Evolutionary conservation across 352 stramenopile species (phyloP), one percentile per base, ranked within the genome.

Genomic region (Globisporangium canariense): DNA sequence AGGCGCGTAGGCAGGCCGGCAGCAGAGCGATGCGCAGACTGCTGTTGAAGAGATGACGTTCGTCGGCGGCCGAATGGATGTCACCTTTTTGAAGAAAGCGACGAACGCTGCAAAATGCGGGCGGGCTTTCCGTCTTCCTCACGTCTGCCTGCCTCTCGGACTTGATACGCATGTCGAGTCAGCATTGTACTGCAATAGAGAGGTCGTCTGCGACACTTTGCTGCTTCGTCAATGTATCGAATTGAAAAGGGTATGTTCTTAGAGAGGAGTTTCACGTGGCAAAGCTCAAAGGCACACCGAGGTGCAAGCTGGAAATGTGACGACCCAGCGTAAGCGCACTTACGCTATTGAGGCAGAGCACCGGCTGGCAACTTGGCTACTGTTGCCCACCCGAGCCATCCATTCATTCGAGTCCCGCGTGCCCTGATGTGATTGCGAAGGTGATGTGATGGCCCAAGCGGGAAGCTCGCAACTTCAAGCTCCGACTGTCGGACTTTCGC

Each of bases 251-350:
- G 46, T 52, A 52, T 52, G 8, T 5, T 14, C 1, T 30, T 52
- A 13, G 6, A 16, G 10, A 22, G 43, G 43, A 1, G 8, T 49
- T 49, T 41, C 2, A 16, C 3, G 18, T 2, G 6, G 10, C 7
- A 22, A 7, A 43, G 8, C 14, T 4, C 36, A 16, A 11, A 14
- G 3, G 2, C 9, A 14, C 36, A 41, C 36, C 36, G 36, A 41
- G 36, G 36, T 41, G 36, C n/a, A 11, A 47, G 53, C 32, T 60
- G 20, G 55, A 41, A 11, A 58, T 22, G 34, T 58, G 52, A 58
- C 52, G 32, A 47, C 34, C 32, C 13, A 47, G 52, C 52, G 52
- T 58, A 58, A 47, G 52, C 36, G 52, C 52, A n/a, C 4, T 5
- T 36, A 36, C 0, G 32, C 34, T 28, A 41, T 16, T 46, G 40